These are phyloP conservation scores for Pleurotus eryngii DNA, from an alignment of 768 basidiomycete species.

Conservation along the genomic window DNA sequence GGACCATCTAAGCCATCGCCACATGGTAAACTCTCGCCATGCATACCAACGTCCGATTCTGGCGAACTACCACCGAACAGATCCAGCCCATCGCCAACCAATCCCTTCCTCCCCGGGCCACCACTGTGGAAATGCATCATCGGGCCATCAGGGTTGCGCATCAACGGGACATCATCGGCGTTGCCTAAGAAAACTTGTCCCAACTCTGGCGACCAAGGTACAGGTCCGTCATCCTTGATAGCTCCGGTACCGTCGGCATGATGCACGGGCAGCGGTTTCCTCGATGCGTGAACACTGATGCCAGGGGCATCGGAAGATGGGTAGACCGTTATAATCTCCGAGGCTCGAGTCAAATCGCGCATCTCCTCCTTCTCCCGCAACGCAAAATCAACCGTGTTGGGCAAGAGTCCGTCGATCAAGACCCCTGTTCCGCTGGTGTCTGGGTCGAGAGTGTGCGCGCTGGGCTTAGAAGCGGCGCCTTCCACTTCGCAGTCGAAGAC, in stretches of 20 bases:
- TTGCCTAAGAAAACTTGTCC: constrained; percentile 84
- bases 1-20: too few relatives aligned
- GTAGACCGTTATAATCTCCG: constrained; percentile 63
- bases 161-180: constrained; percentile 71
- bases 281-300: constrained; percentile 3
- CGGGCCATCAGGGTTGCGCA: constrained; percentile 22
- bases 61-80: not conserved
- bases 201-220: constrained; percentile 49
- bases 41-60: constrained; percentile 7
- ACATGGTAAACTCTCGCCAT: not conserved
- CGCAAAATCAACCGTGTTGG: constrained; percentile 78
- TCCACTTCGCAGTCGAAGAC: constrained; percentile 12
- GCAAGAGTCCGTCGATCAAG: constrained; percentile 12
- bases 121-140: constrained; percentile 21
- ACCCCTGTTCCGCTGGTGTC: constrained; percentile 11
- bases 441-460: constrained; percentile 1
- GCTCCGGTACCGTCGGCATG: not conserved
- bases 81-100: not conserved
- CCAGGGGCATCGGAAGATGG: constrained; percentile 1
- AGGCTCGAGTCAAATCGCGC: constrained; percentile 80
- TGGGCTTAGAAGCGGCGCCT: not conserved
- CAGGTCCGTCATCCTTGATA: constrained; percentile 1
- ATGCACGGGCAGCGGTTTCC: not conserved
- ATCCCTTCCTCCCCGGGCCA: constrained; percentile 8
- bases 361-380: constrained; percentile 87